These are phyloP conservation scores for Musa balbisiana DNA, from an alignment of 202 grass and related monocot species.

Conservation along the genomic window DNA sequence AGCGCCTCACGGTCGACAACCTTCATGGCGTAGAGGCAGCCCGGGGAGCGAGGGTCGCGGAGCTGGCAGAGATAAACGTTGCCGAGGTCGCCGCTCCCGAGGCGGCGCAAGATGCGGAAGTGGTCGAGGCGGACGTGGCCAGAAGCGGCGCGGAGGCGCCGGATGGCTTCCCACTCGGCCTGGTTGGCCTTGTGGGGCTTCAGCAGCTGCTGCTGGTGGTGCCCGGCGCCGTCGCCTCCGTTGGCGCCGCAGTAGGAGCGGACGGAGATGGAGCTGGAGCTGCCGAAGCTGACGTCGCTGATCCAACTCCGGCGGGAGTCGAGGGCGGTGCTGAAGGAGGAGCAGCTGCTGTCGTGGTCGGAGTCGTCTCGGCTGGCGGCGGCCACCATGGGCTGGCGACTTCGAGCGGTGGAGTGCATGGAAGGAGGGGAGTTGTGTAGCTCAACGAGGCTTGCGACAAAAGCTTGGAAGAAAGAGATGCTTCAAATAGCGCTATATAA, in stretches of 20 bases:
- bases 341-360: constrained; percentile 73
- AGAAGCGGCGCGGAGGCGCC: constrained; percentile 28
- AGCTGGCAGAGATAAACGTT: constrained; percentile 86
- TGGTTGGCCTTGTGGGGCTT: constrained; percentile 89
- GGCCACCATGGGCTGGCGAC: constrained; percentile 1
- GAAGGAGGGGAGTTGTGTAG: neutral
- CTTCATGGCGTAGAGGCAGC: constrained; percentile 79
- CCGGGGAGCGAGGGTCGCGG: constrained; percentile 27
- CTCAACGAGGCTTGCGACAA: no score
- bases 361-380: constrained; percentile 43
- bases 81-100: constrained; percentile 80
- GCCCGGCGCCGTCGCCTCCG: neutral
- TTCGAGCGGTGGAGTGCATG: neutral
- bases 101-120: constrained; percentile 70
- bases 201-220: constrained; percentile 7
- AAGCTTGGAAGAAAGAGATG: no score
- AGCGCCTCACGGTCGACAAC: constrained; percentile 77
- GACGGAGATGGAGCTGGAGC: constrained; percentile 62
- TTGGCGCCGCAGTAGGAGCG: constrained; percentile 30
- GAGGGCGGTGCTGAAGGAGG: constrained; percentile 48
- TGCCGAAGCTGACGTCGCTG: constrained; percentile 57
- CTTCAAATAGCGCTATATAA: no score
- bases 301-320: constrained; percentile 69
- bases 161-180: constrained; percentile 83
- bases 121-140: constrained; percentile 61